Evolutionary conservation across 371 early-diverging fungal genomes (phyloP).

Genomic region (Mortierella sp.): DNA sequence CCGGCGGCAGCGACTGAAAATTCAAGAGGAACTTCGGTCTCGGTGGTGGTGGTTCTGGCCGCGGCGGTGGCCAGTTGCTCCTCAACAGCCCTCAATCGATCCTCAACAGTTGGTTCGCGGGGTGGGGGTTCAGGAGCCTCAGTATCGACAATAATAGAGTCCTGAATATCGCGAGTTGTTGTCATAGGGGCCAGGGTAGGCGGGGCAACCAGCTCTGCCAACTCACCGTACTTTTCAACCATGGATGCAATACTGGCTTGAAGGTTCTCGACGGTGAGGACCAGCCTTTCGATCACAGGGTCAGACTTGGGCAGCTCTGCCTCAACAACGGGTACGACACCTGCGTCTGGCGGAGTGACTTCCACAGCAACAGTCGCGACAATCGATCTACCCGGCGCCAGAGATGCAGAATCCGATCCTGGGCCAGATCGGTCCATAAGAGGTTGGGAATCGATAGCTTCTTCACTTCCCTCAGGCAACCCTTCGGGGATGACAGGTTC

Average conservation of each 20-base stretch:
- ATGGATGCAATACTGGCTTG: constrained; percentile 18
- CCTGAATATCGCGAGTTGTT: background rate
- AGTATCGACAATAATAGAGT: too few species aligned
- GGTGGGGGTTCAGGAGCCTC: constrained; percentile 9
- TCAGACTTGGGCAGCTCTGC: background rate
- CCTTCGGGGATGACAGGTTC: background rate
- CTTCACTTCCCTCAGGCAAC: background rate
- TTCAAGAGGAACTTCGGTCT: background rate
- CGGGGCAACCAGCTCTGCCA: background rate
- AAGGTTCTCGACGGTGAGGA: constrained; percentile 11
- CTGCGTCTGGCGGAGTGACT: background rate
- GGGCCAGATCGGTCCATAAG: background rate
- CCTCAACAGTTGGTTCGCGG: constrained; percentile 7
- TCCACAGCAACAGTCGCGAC: background rate
- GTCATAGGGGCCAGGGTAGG: background rate
- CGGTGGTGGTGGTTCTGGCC: background rate
- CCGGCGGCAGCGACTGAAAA: background rate
- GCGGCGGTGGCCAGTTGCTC: background rate
- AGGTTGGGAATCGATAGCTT: background rate
- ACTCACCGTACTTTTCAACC: constrained; percentile 23
- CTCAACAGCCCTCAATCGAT: background rate
- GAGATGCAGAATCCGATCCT: too few species aligned
- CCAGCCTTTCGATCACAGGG: constrained; percentile 4
- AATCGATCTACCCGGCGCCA: background rate
- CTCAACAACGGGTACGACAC: background rate